Base-by-base conservation (phyloP, 2,329 filamentous ascomycete species). In the Xylaria hypoxylon region DNA sequence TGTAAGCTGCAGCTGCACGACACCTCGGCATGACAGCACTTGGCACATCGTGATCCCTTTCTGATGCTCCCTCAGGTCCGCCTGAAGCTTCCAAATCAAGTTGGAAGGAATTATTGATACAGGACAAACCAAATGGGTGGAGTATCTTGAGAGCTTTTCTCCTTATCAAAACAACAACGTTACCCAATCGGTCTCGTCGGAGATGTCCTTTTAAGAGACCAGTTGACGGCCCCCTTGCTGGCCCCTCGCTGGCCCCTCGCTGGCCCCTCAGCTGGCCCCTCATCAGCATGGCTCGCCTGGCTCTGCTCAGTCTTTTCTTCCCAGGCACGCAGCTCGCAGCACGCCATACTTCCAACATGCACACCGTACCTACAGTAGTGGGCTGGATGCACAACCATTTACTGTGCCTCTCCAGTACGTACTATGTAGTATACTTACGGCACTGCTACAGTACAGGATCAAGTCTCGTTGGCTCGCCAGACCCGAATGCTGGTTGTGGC, bases 1-100 rank as follows among this genome's bases (percentile, higher is more conserved):
- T 42, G 38, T 53, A 58, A 55, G 59, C 64, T 66, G 59, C 64
- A 66, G 55, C 51, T 66, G 64, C 64, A 66, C 64, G 53, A 66
- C 64, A 66, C 45, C 42, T 65, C 52, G 58, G 51, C 59, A 58
- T 62, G 63, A 51, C 52, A 62, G 63, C 47, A 22, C 58, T 65
- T 65, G 58, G 63, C 63, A 57, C 57, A 40, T 60, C 55, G 15
- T 38, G 55, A 59, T 59, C 48, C 48, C 40, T 48, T 44, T 53
- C 33, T n/a, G 45, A 35, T 52, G 44, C 10, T 64, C 26, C 19
- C 17, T 47, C 55, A 45, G 52, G 52, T 51, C 33, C 10, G 28
- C 51, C 31, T 35, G 48, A 22, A 19, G 62, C 40, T 64, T 64
- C 48, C 62, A 64, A 64, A 64, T 55, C 56, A 60, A 17, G 19